phyloP scores from a whole-genome alignment of 1,284 basidiomycete genomes.

The Cutaneotrichosporon sp. region DNA sequence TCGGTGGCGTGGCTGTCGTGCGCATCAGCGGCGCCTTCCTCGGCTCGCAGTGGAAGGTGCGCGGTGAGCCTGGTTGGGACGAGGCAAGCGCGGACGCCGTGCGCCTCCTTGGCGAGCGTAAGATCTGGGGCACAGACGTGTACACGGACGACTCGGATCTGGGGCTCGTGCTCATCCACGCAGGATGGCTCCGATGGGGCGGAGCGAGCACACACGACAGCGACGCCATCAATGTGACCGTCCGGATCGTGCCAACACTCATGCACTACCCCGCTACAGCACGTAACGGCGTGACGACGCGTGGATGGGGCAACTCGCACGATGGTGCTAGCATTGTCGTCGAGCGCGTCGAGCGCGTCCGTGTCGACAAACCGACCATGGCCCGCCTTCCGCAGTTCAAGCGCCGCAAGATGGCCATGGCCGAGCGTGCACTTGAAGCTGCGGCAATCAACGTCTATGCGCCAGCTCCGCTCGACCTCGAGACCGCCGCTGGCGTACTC shows the following conservation, averaged over 20 bases:
- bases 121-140: constrained; percentile 61
- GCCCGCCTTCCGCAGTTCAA: constrained; percentile 20
- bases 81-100: constrained; percentile 26
- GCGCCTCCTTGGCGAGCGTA: constrained; percentile 39
- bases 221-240: constrained; percentile 54
- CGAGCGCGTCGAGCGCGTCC: constrained; percentile 55
- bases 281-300: constrained; percentile 55
- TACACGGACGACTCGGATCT: constrained; percentile 63
- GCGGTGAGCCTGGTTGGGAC: constrained; percentile 50
- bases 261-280: constrained; percentile 57
- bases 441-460: constrained; percentile 10
- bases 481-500: constrained; percentile 15
- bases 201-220: constrained; percentile 19
- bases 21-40: constrained; percentile 41
- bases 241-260: constrained; percentile 58
- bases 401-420: constrained; percentile 30
- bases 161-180: constrained; percentile 57
- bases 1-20: constrained; percentile 40
- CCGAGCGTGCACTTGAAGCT: constrained; percentile 18
- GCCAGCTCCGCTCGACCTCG: constrained; percentile 10
- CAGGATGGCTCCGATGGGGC: constrained; percentile 56
- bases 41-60: constrained; percentile 42
- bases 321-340: constrained; percentile 59
- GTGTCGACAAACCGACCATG: constrained; percentile 33
- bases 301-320: constrained; percentile 61